phyloP scores from a whole-genome alignment of 768 basidiomycete genomes.

The Mycena venus region DNA sequence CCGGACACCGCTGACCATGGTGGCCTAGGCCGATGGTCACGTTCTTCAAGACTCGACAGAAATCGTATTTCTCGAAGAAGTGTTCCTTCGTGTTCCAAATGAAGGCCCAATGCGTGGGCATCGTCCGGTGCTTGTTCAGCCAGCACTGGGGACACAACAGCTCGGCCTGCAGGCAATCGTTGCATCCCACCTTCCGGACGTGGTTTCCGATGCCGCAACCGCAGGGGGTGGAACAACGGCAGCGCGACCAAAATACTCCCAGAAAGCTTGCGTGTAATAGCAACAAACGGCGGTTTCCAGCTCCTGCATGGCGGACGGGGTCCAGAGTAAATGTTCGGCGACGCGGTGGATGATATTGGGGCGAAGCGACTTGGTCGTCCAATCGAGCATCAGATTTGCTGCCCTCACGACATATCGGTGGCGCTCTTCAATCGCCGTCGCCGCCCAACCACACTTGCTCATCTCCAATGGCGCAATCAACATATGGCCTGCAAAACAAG shows the following conservation, averaged over 20 bases:
- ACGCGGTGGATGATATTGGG: neutral
- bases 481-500: no score
- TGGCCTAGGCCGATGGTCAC: neutral
- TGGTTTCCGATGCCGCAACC: neutral
- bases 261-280: no score
- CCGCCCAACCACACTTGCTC: no score
- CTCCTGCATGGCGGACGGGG: neutral
- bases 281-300: no score
- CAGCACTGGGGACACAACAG: neutral
- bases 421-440: no score
- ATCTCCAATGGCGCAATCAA: no score
- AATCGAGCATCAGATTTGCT: no score
- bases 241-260: neutral
- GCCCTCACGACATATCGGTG: no score
- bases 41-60: neutral
- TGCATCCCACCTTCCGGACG: no score
- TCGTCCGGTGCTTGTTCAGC: neutral
- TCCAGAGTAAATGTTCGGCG: neutral
- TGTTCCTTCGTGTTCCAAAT: neutral
- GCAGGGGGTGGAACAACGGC: neutral
- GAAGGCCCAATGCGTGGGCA: neutral
- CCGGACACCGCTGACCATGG: constrained; percentile 1
- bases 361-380: neutral
- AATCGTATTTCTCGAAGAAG: neutral
- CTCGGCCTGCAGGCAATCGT: neutral